Evolutionary conservation across 306 rosid species (phyloP).

Genomic region (Lathyrus sativus): DNA sequence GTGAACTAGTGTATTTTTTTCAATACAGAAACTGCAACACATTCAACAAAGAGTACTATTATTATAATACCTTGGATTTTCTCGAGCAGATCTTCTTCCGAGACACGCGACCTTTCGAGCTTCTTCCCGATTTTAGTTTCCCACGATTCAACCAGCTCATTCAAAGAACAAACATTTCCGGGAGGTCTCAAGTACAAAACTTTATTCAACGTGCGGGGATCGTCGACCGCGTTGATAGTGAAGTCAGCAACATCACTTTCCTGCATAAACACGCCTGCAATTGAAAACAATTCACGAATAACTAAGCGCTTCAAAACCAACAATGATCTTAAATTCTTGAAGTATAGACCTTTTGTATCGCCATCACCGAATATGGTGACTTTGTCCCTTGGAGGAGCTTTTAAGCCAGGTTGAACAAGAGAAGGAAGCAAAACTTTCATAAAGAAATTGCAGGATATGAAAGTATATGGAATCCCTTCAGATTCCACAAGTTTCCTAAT

Average conservation of each 20-base stretch:
- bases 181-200: constrained; percentile 72
- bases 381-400: constrained; percentile 71
- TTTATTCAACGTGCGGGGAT: constrained; percentile 69
- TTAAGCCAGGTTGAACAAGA: constrained; percentile 69
- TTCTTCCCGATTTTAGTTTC: constrained; percentile 71
- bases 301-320: not conserved
- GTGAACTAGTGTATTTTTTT: not conserved
- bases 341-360: constrained; percentile 58
- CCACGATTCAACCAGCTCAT: constrained; percentile 73
- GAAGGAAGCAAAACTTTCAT: constrained; percentile 66
- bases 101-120: constrained; percentile 58
- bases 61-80: constrained; percentile 59
- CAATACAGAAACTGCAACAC: not conserved
- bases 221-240: constrained; percentile 71
- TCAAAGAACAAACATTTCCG: constrained; percentile 66
- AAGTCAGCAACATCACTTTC: constrained; percentile 76
- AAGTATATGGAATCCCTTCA: constrained; percentile 68
- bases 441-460: constrained; percentile 68
- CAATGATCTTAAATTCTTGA: constrained; percentile 13
- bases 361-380: constrained; percentile 76
- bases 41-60: not conserved
- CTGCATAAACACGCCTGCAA: constrained; percentile 66
- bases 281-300: constrained; percentile 21
- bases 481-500: constrained; percentile 66
- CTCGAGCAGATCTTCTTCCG: constrained; percentile 62